Conservation (phyloP, 441 rosid genomes). For the Bruguiera hainesii region DNA sequence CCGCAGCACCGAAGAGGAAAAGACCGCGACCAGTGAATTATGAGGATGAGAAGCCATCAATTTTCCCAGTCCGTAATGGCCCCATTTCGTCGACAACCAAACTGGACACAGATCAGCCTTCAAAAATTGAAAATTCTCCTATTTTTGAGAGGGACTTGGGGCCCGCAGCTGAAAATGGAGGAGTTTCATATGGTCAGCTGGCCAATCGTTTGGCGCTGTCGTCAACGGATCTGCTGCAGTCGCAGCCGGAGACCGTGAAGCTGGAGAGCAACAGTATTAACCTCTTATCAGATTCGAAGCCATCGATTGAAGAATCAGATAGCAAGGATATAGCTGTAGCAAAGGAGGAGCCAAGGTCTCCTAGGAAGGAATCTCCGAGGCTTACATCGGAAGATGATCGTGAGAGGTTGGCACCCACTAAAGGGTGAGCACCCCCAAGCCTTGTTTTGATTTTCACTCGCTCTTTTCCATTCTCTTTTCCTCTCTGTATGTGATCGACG, state of each 20-base stretch:
- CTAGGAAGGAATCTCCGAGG: conserved; percentile 48
- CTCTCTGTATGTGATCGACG: no score
- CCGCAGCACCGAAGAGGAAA: conserved; percentile 89
- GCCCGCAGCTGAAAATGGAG: not conserved
- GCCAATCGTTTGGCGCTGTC: not conserved
- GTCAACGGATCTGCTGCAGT: not conserved
- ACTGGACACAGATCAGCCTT: conserved; percentile 50
- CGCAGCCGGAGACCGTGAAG: not conserved
- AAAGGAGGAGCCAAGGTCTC: conserved; percentile 59
- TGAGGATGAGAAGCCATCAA: conserved; percentile 67
- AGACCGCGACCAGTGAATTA: conserved; percentile 75
- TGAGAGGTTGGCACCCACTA: conserved; percentile 34
- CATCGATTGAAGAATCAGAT: conserved; percentile 38
- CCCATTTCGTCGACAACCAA: conserved; percentile 47
- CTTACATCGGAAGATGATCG: conserved; percentile 51
- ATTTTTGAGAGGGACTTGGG: not conserved
- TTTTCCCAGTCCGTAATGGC: conserved; percentile 36
- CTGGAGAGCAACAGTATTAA: conserved; percentile 26
- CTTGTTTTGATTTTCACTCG: not conserved
- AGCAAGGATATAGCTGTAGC: conserved; percentile 32
- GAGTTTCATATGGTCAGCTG: not conserved
- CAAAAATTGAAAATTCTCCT: conserved; percentile 42
- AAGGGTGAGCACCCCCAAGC: conserved; percentile 43
- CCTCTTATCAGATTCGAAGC: conserved; percentile 25
- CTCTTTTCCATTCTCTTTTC: not conserved